Conservation (phyloP, 164 flowering plant genomes). For the Euptelea pleiosperma region DNA sequence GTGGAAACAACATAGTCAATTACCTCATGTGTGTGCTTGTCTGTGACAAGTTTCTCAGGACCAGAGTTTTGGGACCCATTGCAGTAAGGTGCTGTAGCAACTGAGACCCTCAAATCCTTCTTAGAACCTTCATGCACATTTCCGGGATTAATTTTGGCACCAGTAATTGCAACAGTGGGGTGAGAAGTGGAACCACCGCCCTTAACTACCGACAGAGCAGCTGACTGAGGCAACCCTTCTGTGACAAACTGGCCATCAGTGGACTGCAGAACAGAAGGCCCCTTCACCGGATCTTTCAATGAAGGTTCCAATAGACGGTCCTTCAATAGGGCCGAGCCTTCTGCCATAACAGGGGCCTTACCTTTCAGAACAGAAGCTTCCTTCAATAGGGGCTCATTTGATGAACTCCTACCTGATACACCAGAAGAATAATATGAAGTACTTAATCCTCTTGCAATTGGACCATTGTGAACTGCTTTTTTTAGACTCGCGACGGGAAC, state of each 20-base stretch:
- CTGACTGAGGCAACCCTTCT: conserved; percentile 10
- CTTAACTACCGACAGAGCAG: conserved; percentile 1
- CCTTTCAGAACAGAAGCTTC: conserved; percentile 20
- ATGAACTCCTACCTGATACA: conserved; percentile 6
- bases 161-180: not conserved
- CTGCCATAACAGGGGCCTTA: conserved; percentile 9
- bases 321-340: conserved; percentile 4
- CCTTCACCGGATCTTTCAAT: conserved; percentile 13
- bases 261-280: conserved; percentile 5
- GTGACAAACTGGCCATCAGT: not conserved
- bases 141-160: conserved; percentile 7
- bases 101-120: conserved; percentile 13
- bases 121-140: conserved; percentile 10
- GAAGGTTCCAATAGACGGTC: conserved; percentile 15
- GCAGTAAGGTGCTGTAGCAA: not conserved
- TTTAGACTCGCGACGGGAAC: conserved; percentile 17
- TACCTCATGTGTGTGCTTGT: conserved; percentile 25
- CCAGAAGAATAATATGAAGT: conserved; percentile 17
- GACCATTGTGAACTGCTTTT: conserved; percentile 25
- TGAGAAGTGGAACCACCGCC: conserved; percentile 7
- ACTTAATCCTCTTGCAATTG: conserved; percentile 16
- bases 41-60: conserved; percentile 5
- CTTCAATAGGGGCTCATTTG: conserved; percentile 15
- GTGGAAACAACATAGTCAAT: too few relatives aligned
- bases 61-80: conserved; percentile 8